phyloP scores from a whole-genome alignment of 257 asterid genomes.

The Paraleonurus japonicus region DNA sequence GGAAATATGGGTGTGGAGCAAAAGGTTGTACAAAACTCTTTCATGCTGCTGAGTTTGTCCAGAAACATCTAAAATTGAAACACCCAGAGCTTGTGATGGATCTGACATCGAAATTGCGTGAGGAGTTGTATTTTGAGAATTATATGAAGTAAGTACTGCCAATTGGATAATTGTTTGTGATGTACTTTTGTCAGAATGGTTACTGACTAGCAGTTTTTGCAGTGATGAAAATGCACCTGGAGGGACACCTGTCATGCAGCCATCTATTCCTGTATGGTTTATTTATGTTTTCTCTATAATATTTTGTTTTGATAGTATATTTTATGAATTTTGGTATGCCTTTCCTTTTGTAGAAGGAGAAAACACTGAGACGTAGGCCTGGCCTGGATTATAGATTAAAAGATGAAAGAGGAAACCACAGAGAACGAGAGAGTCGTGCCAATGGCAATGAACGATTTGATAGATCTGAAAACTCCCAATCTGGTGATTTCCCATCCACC shows the following conservation, averaged over 20 bases:
- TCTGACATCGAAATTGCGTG: slow-evolving; percentile 79
- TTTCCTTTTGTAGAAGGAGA: slow-evolving; percentile 69
- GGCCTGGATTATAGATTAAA: slow-evolving; percentile 64
- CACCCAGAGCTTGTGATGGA: slow-evolving; percentile 83
- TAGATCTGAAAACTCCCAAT: slow-evolving; percentile 65
- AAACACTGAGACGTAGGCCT: slow-evolving; percentile 63
- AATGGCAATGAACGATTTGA: slow-evolving; percentile 67
- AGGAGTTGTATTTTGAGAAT: slow-evolving; percentile 85
- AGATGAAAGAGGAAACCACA: slow-evolving; percentile 75
- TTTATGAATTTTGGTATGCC: slow-evolving; percentile 11
- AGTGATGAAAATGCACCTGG: slow-evolving; percentile 97
- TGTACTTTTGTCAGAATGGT: slow-evolving; percentile 20
- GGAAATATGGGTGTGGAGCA: slow-evolving; percentile 99
- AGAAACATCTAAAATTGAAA: slow-evolving; percentile 87
- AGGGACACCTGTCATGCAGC: slow-evolving; percentile 90
- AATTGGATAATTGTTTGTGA: slow-evolving; percentile 3
- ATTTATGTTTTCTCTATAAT: background rate
- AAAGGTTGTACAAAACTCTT: slow-evolving; percentile 98
- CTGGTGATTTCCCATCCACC: slow-evolving; percentile 55
- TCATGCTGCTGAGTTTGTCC: slow-evolving; percentile 94
- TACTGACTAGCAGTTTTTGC: slow-evolving; percentile 34
- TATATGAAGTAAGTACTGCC: slow-evolving; percentile 77
- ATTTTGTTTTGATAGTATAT: background rate
- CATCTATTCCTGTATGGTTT: slow-evolving; percentile 58
- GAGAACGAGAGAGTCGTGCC: slow-evolving; percentile 67